Base-by-base conservation (phyloP, 2,329 filamentous ascomycete genomes). In the Cryphonectria carpinicola region DNA sequence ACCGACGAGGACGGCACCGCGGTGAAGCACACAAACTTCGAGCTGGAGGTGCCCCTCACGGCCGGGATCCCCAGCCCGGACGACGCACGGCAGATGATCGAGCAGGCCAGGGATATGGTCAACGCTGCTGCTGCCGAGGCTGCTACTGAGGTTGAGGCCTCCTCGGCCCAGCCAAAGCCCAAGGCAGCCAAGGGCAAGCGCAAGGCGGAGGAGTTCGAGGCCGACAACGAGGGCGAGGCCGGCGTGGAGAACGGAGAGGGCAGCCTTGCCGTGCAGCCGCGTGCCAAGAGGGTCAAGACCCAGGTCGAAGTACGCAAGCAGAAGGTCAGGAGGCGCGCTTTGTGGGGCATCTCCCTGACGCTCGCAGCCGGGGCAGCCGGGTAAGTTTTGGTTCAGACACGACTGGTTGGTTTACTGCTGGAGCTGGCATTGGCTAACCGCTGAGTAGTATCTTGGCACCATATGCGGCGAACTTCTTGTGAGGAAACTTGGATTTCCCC, bases 281-380 rank as follows among this genome's bases (percentile, higher is more conserved):
- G 82, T 64, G 80, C 90, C 80, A 98, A 98, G 88, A 93, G 92
- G 78, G 89, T 88, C 56, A 93, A 91, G 85, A 92, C 94, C 1
- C 92, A 96, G 79, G 88, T 92, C 61, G 92, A 96, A 81, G 80
- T 97, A 75, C 91, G 91, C 81, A 95, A 94, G 83, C 92, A 97
- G 82, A 92, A 90, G 78, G 93, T 98, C 74, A 91, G 93, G 82
- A 93, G 91, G 81, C 89, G 94, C 78, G 94, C 96, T 63, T 84
- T 97, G 72, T 87, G 97, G 73, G 95, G 96, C 71, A 88, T 98
- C 67, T 93, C 91, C 73, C 94, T 94, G 70, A 96, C 93, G 63
- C 87, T 98, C 79, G 93, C 93, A 70, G 88, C 98, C 80, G 95
- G 95, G 95, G 93, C 93, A 71, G 88, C 98, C 80, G 95, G 95